Evolutionary conservation across 768 basidiomycete genomes (phyloP), one percentile per base, ranked within the genome.

Genomic region (Lentinula raphanica): DNA sequence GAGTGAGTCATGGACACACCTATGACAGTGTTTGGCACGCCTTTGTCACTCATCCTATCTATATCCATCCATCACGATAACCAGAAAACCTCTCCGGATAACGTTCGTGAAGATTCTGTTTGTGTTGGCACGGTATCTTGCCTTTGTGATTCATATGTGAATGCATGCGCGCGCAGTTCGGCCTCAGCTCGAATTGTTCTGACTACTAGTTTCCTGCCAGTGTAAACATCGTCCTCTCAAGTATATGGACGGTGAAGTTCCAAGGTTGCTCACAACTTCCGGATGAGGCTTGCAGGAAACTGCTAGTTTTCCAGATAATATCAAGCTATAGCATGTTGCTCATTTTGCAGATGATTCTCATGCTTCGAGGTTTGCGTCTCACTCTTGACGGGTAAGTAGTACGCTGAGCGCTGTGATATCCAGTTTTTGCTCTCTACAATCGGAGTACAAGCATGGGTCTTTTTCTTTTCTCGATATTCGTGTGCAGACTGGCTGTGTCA

Each of bases 301-400:
- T 53, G 21, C 12, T 53, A 25, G 15, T 53, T 9, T 53, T 53
- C 25, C 32, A 53, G 12, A 39, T 38, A 21, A 15, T 25, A 36
- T 36, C 51, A 9, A 13, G 32, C 23, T 39, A 36, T n/a, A 53
- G 21, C 36, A 53, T 53, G 51, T 15, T 38, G 12, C 9, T 53
- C 15, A 3, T 53, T 11, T 23, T 53, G 21, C 35, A 53, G 36
- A 15, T 53, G 13, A 39, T 53, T 53, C 51, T 53, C 12, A 53
- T 53, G 27, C 51, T 53, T 53, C 51, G 51, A 53, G 51, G 51
- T 53, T 9, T 28, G 36, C n/a, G n/a, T n/a, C n/a, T 53, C 51
- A 23, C 21, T 11, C n/a, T 32, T 6, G 19, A n/a, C n/a, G n/a
- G n/a, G n/a, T n/a, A n/a, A n/a, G n/a, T n/a, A n/a, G n/a, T n/a